Evolutionary conservation across 345 rosid genomes (phyloP).

Genomic region (Hibiscus trionum): DNA sequence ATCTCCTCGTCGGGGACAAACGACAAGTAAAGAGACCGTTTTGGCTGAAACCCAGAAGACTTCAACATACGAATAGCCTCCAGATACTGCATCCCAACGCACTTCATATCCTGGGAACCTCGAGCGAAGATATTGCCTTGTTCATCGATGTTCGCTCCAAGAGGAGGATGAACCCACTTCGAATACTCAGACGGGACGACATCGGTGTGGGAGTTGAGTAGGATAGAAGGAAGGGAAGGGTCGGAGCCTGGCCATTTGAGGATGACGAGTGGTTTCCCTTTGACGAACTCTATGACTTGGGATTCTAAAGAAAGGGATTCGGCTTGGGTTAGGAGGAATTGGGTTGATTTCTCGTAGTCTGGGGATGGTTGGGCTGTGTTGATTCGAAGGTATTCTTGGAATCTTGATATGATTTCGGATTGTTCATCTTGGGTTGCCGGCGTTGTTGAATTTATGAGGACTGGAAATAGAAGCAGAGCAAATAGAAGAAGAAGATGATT

Average conservation of each 20-base stretch:
- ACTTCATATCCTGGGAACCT: constrained; percentile 99
- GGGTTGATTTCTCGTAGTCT: constrained; percentile 44
- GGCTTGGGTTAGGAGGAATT: constrained; percentile 63
- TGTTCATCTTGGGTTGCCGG: constrained; percentile 11
- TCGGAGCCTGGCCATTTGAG: constrained; percentile 74
- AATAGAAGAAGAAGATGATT: background rate
- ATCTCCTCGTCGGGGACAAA: constrained; percentile 94
- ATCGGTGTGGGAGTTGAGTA: constrained; percentile 94
- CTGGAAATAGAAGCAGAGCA: background rate
- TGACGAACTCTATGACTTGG: constrained; percentile 51
- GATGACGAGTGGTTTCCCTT: constrained; percentile 62
- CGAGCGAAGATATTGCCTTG: constrained; percentile 68
- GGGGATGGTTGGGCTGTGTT: constrained; percentile 86
- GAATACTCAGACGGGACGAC: constrained; percentile 71
- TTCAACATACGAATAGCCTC: constrained; percentile 75
- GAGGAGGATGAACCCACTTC: constrained; percentile 77
- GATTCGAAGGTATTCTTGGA: constrained; percentile 80
- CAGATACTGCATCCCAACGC: constrained; percentile 89
- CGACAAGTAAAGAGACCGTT: constrained; percentile 64
- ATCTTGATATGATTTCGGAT: constrained; percentile 48
- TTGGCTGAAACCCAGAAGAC: constrained; percentile 50
- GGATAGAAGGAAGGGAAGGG: constrained; percentile 57
- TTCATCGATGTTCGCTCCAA: constrained; percentile 66
- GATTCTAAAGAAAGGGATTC: constrained; percentile 52
- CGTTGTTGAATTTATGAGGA: constrained; percentile 2